A percentile compares a stretch with the other conserved stretches of the same genome.
phyloP scores from a whole-genome alignment of 108 stramenopile species.

The Cylindrotheca fusiformis region DNA sequence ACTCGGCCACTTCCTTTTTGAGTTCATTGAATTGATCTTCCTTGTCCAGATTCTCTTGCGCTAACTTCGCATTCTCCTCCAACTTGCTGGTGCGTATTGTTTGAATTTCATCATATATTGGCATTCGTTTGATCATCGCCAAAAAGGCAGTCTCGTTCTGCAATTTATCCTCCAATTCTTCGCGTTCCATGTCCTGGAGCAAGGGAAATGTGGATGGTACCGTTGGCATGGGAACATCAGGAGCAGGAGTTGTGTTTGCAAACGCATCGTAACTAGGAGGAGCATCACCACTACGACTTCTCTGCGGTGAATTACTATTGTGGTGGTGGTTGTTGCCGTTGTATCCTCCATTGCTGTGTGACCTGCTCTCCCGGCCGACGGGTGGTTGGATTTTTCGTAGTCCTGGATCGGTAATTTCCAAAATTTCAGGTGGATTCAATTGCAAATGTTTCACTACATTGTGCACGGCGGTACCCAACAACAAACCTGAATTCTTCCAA shows the following conservation, averaged over 20 bases:
- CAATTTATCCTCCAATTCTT: conserved; percentile 50
- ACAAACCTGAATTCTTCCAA: conserved; percentile 50
- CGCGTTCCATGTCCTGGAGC: conserved; percentile 43
- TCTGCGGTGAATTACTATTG: too few species aligned
- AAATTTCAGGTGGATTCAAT: conserved; percentile 65
- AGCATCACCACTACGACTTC: conserved; percentile 6
- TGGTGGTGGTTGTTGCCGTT: background rate
- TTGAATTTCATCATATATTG: conserved; percentile 35
- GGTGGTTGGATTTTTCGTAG: conserved; percentile 46
- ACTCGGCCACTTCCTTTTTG: conserved; percentile 24
- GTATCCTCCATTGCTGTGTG: background rate
- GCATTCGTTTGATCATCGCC: conserved; percentile 37
- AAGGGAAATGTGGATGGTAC: conserved; percentile 61
- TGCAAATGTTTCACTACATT: conserved; percentile 77
- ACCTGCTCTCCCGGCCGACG: background rate
- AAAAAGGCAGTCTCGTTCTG: conserved; percentile 47
- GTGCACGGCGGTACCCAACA: conserved; percentile 70
- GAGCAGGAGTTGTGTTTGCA: conserved; percentile 9
- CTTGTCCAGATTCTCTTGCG: conserved; percentile 41
- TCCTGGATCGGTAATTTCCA: conserved; percentile 61
- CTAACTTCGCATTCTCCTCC: conserved; percentile 49
- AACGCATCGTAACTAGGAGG: conserved; percentile 39
- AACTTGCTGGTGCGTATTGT: conserved; percentile 33
- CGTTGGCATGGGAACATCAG: conserved; percentile 42
- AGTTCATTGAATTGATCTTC: conserved; percentile 40